These are phyloP conservation scores for Macrolepiota albuminosa DNA, from an alignment of 768 basidiomycete species.

Conservation along the genomic window DNA sequence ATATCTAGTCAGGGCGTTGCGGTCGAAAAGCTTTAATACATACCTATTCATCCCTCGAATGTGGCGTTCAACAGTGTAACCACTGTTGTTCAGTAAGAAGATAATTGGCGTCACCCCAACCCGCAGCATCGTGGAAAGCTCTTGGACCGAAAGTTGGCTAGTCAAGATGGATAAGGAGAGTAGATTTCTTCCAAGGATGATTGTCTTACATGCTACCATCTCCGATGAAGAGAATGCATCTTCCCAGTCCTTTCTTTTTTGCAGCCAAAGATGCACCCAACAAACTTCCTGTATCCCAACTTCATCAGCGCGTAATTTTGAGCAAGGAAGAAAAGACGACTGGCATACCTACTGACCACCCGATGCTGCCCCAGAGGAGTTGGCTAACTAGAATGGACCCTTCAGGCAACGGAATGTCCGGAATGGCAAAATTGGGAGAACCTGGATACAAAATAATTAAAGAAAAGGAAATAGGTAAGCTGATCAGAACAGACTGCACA, in stretches of 20 bases:
- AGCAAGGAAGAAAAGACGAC: neutral
- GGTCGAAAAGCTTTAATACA: constrained; percentile 5
- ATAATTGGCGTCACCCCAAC: constrained; percentile 73
- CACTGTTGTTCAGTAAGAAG: constrained; percentile 76
- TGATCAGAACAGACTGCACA: neutral
- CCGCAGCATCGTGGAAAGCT: constrained; percentile 80
- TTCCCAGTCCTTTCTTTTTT: constrained; percentile 49
- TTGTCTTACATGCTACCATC: constrained; percentile 70
- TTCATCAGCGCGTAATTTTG: neutral
- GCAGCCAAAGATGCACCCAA: constrained; percentile 83
- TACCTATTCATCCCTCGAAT: constrained; percentile 60
- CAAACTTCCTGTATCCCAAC: constrained; percentile 39
- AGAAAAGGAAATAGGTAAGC: neutral
- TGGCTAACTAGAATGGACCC: constrained; percentile 63
- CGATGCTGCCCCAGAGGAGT: constrained; percentile 90
- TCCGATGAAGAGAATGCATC: constrained; percentile 82
- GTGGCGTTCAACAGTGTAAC: constrained; percentile 85
- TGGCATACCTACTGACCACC: constrained; percentile 71
- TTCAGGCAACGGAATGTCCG: constrained; percentile 74
- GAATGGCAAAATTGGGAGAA: constrained; percentile 59
- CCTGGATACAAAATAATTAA: neutral
- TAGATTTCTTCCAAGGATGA: constrained; percentile 1
- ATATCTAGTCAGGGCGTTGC: neutral
- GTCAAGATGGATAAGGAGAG: neutral
- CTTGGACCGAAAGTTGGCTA: constrained; percentile 77